Base-by-base conservation (phyloP, 768 basidiomycete genomes). In the Sporobolomyces roseus region DNA sequence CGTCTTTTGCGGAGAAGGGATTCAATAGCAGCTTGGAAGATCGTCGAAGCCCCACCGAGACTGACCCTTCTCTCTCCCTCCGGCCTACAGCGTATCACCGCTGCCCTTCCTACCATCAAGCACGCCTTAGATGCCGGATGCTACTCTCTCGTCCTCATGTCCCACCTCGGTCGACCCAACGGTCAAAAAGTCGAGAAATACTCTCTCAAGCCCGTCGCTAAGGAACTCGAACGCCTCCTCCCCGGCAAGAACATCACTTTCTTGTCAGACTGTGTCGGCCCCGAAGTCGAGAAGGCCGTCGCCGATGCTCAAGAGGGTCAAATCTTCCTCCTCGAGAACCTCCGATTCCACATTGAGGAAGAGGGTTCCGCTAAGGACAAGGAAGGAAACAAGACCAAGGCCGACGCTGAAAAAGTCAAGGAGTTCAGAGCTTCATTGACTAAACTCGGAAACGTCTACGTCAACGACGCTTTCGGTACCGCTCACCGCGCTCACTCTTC, bases 381-480 rank as follows among this genome's bases (percentile, higher is more conserved):
- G 79, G 91, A 94, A 60, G 92, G 93, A 54, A 86, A 87, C 76
- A 99, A 99, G 83, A 88, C 84, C 75, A 98, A 97, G 81, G 94
- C 96, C 49, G 89, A 93, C 78, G 82, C 88, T 27, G 84, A 85
- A 58, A 83, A 85, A 68, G 90, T 97, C 68, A 80, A 87, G 63
- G 81, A 86, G 75, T 99, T 99, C 85, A 84, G 91, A 53, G 87
- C 91, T 77, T 82, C 86, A 41, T 86, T 99, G 74, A 97, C 94
- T 60, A 74, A 83, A 63, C 87, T 99, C 74, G 93, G 93, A 60
- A 93, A 97, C 77, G 88, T 99, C 72, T 98, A 97, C 79, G 83
- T 99, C 79, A 99, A 99, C 82, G 94, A 99, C 79, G 94, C 94
- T 30, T 99, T 99, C 78, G 94, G 94, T 55, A 99, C 94, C 51